Base-by-base conservation (phyloP, 352 stramenopile species). In the Globisporangium mamillatum region DNA sequence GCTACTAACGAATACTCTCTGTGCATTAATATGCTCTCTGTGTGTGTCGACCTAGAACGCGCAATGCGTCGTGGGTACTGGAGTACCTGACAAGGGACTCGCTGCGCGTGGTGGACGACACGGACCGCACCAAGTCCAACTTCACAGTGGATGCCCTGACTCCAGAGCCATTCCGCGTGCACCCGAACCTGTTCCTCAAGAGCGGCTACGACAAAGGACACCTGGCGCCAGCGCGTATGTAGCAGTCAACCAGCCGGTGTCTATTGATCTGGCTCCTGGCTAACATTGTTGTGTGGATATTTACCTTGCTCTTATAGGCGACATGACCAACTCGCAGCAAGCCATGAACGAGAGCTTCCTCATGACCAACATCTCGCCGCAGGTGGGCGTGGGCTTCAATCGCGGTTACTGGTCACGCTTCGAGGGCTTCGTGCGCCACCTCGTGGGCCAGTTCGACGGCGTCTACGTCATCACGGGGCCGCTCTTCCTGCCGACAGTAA, bases 131-230 rank as follows among this genome's bases (percentile, higher is more conserved):
- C n/a, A 94, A 94, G 46, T 94, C 91, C 38, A 78, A 82, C 25
- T 99, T 99, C 77, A 75, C 76, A 22, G 84, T 91, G 60, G 93
- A 98, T 72, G 62, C 70, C 9, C 60, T 71, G 24, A 82, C 97
- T 3, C 82, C 85, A 1, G 76, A 88, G 57, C 74, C 75, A 7
- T 98, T 97, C 69, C 88, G 90, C 32, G 93, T 97, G 22, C 82
- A 94, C 20, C 88, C 95, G 50, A 88, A 78, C 44, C 78, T 96
- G 66, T 99, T 97, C 70, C 69, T 84, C 29, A 91, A 97, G 60
- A 97, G 80, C 54, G 96, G 95, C 54, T 98, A 98, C 72, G 96
- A 99, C 80, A 94, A 97, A 54, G 96, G 96, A 27, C 96, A 99
- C 72, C 78, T 98, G 64, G 94, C 93, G 44, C 94, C 95, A 50